Percentiles rank a stretch among this genome's conserved stretches.
Evolutionary conservation across 2,329 filamentous ascomycete genomes (phyloP).

Genomic region (Plectosphaerella cucumerina): DNA sequence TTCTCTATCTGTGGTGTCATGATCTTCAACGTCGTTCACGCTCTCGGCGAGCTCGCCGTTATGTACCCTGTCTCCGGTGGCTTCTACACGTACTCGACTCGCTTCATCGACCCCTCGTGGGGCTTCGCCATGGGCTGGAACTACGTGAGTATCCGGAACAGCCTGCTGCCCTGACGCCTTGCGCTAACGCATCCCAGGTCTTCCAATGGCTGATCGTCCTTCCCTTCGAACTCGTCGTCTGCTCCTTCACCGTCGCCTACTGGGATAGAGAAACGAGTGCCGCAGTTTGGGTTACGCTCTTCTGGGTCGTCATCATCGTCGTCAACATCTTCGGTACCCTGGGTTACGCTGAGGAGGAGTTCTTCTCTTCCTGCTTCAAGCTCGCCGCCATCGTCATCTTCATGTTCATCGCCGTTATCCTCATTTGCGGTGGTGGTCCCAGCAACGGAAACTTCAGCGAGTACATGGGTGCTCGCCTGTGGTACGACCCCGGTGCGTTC

Average conservation of each 20-base stretch:
- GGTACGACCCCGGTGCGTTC: constrained; percentile 48
- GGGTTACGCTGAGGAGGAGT: constrained; percentile 53
- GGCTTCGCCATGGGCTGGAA: constrained; percentile 52
- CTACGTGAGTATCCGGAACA: constrained; percentile 19
- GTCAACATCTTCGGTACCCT: constrained; percentile 53
- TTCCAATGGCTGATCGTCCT: constrained; percentile 48
- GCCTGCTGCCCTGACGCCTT: background rate
- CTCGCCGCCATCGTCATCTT: constrained; percentile 54
- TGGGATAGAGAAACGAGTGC: constrained; percentile 43
- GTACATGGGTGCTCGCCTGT: constrained; percentile 37
- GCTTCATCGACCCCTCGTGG: constrained; percentile 60
- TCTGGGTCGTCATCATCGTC: constrained; percentile 42
- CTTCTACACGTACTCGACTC: constrained; percentile 58
- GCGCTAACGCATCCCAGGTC: constrained; percentile 21
- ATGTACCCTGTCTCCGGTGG: constrained; percentile 60
- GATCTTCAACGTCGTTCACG: constrained; percentile 58
- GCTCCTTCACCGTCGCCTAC: constrained; percentile 44
- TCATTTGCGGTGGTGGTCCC: constrained; percentile 55
- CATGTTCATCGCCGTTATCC: constrained; percentile 55
- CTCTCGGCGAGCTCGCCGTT: constrained; percentile 57
- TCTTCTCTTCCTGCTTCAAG: constrained; percentile 51
- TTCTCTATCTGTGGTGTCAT: constrained; percentile 55
- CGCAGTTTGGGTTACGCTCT: constrained; percentile 50
- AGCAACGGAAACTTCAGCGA: constrained; percentile 32
- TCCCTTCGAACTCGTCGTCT: constrained; percentile 47